A percentile compares a stretch with the other conserved stretches of the same genome.
phyloP scores from a whole-genome alignment of 2,329 filamentous ascomycete species.

The Xylaria digitata region DNA sequence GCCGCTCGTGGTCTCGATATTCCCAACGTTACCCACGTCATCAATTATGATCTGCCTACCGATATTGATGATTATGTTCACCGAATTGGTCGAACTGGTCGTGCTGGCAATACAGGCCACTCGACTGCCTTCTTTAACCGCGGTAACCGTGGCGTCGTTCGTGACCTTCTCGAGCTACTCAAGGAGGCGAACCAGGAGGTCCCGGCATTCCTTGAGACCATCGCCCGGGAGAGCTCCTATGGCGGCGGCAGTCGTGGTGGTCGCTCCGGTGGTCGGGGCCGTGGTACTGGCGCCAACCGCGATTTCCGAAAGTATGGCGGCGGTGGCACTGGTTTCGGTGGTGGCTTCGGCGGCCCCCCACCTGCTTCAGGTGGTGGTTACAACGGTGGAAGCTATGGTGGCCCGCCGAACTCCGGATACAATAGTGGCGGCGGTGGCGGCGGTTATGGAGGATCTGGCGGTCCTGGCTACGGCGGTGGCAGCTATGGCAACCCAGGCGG shows the following conservation, averaged over 20 bases:
- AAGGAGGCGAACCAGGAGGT: conserved; percentile 99
- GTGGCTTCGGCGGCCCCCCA: conserved; percentile 52
- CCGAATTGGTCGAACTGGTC: conserved; percentile 98
- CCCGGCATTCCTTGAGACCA: conserved; percentile 93
- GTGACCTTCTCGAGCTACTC: conserved; percentile 94
- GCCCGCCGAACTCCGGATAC: conserved; percentile 10
- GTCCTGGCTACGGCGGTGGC: conserved; percentile 60
- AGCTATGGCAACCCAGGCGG: conserved; percentile 61
- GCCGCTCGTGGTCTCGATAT: conserved; percentile 93
- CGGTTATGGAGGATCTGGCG: conserved; percentile 28
- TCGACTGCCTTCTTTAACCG: conserved; percentile 99
- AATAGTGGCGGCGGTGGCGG: conserved; percentile 53
- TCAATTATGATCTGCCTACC: conserved; percentile 99
- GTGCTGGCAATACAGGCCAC: conserved; percentile 98
- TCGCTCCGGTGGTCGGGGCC: conserved; percentile 76
- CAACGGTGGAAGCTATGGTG: conserved; percentile 53
- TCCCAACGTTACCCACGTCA: conserved; percentile 93
- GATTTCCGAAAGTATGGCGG: conserved; percentile 84
- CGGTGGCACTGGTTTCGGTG: conserved; percentile 55
- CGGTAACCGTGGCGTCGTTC: conserved; percentile 96
- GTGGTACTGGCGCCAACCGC: conserved; percentile 78
- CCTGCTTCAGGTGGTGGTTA: conserved; percentile 59
- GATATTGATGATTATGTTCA: conserved; percentile 99
- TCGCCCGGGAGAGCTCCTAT: conserved; percentile 92
- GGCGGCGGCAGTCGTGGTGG: conserved; percentile 72